Percentiles rank a stretch among this genome's conserved stretches.
Conservation (phyloP, 73 alveolate species). For the Diophrys sp. region DNA sequence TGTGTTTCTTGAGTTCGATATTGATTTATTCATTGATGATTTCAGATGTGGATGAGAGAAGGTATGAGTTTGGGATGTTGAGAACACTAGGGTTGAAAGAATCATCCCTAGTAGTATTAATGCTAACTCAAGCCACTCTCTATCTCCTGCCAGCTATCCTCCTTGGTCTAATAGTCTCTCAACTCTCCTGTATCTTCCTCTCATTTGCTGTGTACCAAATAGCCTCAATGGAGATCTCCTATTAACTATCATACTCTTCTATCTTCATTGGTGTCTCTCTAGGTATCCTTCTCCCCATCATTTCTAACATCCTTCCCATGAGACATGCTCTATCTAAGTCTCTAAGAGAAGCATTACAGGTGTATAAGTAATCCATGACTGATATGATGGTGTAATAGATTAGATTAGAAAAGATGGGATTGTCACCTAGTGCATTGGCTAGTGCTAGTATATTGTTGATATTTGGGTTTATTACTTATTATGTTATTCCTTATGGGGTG, state of each 20-base stretch:
- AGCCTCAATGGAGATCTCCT: conserved; percentile 25
- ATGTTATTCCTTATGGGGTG: conserved; percentile 88
- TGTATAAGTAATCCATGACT: conserved; percentile 42
- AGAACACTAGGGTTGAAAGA: conserved; percentile 89
- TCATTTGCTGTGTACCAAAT: conserved; percentile 58
- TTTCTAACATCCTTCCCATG: conserved; percentile 84
- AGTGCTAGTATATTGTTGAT: conserved; percentile 67
- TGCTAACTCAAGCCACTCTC: conserved; percentile 67
- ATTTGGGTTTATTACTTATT: conserved; percentile 88
- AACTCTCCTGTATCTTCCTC: conserved; percentile 31
- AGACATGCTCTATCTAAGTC: conserved; percentile 81
- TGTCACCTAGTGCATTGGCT: conserved; percentile 70
- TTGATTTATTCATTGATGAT: conserved; percentile 87
- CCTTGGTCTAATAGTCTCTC: conserved; percentile 10
- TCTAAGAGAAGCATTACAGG: conserved; percentile 74
- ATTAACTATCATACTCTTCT: conserved; percentile 33
- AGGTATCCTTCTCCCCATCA: conserved; percentile 82
- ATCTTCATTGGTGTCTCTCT: conserved; percentile 63
- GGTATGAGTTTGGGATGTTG: conserved; percentile 93
- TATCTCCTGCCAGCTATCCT: conserved; percentile 90
- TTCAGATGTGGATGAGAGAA: conserved; percentile 89
- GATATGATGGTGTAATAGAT: conserved; percentile 78
- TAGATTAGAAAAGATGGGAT: conserved; percentile 89
- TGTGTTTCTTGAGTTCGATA: conserved; percentile 75
- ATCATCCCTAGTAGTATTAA: conserved; percentile 53